phyloP scores from a whole-genome alignment of 2,329 filamentous ascomycete species.

The Pyricularia pennisetigena region DNA sequence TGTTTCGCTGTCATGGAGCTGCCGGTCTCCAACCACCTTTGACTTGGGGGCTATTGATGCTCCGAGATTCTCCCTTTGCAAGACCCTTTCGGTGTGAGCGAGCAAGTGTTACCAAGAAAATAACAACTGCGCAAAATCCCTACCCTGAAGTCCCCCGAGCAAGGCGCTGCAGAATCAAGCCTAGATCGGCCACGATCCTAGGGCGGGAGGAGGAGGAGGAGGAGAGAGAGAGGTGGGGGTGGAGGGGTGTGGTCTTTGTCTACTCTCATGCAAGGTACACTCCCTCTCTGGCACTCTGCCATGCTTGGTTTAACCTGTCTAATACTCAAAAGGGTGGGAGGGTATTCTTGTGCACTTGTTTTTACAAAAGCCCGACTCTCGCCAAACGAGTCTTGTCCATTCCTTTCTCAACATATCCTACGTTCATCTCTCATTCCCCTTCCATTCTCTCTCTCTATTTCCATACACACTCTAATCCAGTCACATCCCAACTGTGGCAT shows the following conservation, averaged over 20 bases:
- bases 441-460: not conserved
- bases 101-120: not conserved
- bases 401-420: not conserved
- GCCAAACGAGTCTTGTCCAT: not conserved
- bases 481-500: not conserved
- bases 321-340: not conserved
- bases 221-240: not conserved
- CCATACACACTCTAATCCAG: not conserved
- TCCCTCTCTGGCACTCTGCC: not conserved
- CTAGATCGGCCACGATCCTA: not conserved
- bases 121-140: not conserved
- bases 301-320: not conserved
- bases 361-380: not conserved
- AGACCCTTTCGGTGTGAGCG: not conserved
- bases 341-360: not conserved
- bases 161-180: not conserved
- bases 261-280: not conserved
- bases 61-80: not conserved
- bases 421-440: not conserved
- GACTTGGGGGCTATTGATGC: not conserved
- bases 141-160: not conserved
- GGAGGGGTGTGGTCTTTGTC: not conserved
- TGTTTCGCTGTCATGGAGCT: not conserved
- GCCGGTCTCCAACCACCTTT: not conserved
- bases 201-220: not conserved